A percentile compares a stretch with the other conserved stretches of the same genome.
phyloP scores from a whole-genome alignment of 2,329 filamentous ascomycete genomes.

The Fusarium neocosmosporiellum region DNA sequence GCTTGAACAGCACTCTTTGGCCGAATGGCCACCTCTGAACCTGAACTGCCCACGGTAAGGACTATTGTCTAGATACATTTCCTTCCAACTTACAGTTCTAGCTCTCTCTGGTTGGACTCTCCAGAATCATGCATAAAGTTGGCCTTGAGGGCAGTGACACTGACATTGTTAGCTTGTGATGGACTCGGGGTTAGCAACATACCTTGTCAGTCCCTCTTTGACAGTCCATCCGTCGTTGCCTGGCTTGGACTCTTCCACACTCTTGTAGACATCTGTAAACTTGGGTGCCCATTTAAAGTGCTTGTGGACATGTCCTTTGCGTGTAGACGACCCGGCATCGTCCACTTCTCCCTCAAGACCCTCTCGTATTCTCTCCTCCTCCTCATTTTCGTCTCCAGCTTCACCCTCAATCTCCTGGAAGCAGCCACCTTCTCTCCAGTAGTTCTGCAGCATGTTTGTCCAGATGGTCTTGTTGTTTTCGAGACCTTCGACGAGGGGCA shows the following conservation, averaged over 20 bases:
- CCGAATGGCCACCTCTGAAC: slow-evolving; percentile 36
- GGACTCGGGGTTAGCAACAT: slow-evolving; percentile 42
- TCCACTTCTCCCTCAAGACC: slow-evolving; percentile 64
- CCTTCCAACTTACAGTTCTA: slow-evolving; percentile 79
- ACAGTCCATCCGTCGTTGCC: slow-evolving; percentile 96
- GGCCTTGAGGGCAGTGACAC: slow-evolving; percentile 89
- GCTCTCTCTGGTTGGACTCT: slow-evolving; percentile 73
- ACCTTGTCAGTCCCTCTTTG: slow-evolving; percentile 88
- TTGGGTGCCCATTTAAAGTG: slow-evolving; percentile 96
- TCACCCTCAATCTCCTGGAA: slow-evolving; percentile 83
- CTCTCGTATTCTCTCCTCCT: slow-evolving; percentile 80
- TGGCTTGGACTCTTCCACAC: slow-evolving; percentile 80
- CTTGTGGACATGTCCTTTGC: slow-evolving; percentile 74
- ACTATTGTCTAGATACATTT: slow-evolving; percentile 42
- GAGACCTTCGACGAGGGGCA: slow-evolving; percentile 84
- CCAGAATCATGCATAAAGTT: slow-evolving; percentile 86
- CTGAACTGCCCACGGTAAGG: slow-evolving; percentile 51
- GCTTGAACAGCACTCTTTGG: slow-evolving; percentile 62
- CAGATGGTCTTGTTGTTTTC: slow-evolving; percentile 79
- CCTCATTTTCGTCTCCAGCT: slow-evolving; percentile 71
- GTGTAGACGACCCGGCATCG: slow-evolving; percentile 42
- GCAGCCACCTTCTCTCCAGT: slow-evolving; percentile 86
- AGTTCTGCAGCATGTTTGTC: slow-evolving; percentile 89
- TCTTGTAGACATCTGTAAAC: slow-evolving; percentile 87
- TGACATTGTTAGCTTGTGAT: slow-evolving; percentile 50